A percentile compares a stretch with the other conserved stretches of the same genome.
phyloP scores from a whole-genome alignment of 2,329 filamentous ascomycete genomes.

The Fusarium praegraminearum region DNA sequence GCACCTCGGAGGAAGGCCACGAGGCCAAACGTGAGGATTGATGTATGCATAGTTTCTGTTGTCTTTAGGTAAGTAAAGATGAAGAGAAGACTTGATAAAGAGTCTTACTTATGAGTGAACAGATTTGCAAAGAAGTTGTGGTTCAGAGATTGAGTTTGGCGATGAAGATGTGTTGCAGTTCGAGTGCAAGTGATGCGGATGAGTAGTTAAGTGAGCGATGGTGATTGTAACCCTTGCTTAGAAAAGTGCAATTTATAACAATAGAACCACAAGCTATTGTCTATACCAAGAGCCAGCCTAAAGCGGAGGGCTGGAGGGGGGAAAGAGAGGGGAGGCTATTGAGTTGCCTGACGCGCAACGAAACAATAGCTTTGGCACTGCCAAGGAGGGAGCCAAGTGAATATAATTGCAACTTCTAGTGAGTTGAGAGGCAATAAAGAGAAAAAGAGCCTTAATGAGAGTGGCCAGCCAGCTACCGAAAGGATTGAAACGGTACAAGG shows the following conservation, averaged over 20 bases:
- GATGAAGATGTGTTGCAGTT: slow-evolving; percentile 18
- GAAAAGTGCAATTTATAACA: slow-evolving; percentile 26
- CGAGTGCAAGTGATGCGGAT: background rate
- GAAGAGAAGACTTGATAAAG: background rate
- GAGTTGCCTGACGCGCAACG: slow-evolving; percentile 9
- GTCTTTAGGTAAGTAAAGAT: slow-evolving; percentile 9
- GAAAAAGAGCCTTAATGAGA: slow-evolving; percentile 13
- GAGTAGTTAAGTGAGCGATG: slow-evolving; percentile 1
- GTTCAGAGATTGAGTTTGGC: background rate
- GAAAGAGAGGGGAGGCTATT: slow-evolving; percentile 21
- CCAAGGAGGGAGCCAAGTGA: slow-evolving; percentile 37
- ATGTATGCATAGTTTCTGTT: slow-evolving; percentile 44
- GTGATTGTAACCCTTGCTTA: background rate
- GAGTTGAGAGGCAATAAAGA: slow-evolving; percentile 31
- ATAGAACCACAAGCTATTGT: slow-evolving; percentile 35
- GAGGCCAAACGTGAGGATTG: slow-evolving; percentile 45
- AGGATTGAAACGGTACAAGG: slow-evolving; percentile 50
- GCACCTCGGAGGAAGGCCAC: slow-evolving; percentile 48
- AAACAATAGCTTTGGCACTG: slow-evolving; percentile 31
- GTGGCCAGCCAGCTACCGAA: slow-evolving; percentile 50
- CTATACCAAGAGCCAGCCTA: slow-evolving; percentile 28
- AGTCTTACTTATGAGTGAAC: background rate
- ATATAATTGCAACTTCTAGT: slow-evolving; percentile 19
- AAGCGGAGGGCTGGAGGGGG: slow-evolving; percentile 29
- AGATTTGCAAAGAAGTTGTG: background rate